Base-by-base conservation (phyloP, 2,329 filamentous ascomycete species). In the Sporothrix protearum region DNA sequence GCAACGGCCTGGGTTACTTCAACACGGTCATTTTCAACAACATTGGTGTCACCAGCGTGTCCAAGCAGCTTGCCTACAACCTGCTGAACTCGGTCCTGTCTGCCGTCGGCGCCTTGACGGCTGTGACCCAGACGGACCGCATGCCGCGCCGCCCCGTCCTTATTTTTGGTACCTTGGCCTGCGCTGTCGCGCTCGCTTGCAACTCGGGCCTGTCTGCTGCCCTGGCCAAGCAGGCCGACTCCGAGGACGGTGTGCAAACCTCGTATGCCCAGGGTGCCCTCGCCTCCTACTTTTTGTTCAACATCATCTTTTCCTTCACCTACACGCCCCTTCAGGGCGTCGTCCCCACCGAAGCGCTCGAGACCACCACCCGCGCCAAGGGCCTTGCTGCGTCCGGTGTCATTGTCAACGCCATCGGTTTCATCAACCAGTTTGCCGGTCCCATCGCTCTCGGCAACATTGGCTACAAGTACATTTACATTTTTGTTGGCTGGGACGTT, bases 1-100 rank as follows among this genome's bases (percentile, higher is more conserved):
- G 83, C 25, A 85, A 85, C 71, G 83, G 83, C 68, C 80, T 85
- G 7, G 82, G 83, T 16, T 85, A 85, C 78, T 85, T 85, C 77
- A 85, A 85, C 76, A 80, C 84, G 4, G 80, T 80, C 51, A 85
- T 85, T 74, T 85, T 83, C 75, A 73, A 80, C 49, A 78, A 79
- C 69, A 78, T 83, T 42, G 82, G 82, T 42, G 76, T 83, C 73
- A 77, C 72, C 2, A 76, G 75, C 10, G 78, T 81, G 9, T 76
- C 79, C 39, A 72, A 78, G 69, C 83, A 85, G 75, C 78, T 85
- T 39, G 82, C 79, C n/a, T 83, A 83, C 74, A 85, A 85, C 76
- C 76, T 85, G 14, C 79, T 85, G 71, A 85, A 84, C 78, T 81
- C 81, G 42, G 79, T 82, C 28, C 76, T 85, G 0, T 84, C 82